Conservation (phyloP, 148 eudicot genomes). For the Chenopodium album region DNA sequence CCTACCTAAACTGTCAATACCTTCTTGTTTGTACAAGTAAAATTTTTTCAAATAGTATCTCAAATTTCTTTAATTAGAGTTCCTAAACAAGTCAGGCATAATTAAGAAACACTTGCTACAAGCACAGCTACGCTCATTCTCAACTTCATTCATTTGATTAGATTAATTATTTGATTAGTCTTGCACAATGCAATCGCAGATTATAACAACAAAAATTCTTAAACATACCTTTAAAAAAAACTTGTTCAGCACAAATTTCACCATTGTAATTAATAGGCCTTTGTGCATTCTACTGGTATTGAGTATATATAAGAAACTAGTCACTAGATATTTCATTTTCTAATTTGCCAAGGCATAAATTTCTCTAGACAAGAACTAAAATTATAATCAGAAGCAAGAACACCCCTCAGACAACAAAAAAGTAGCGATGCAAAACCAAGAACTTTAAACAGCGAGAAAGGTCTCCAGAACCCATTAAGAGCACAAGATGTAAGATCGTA, state of each 20-base stretch:
- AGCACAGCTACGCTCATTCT: background rate
- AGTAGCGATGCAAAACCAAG: background rate
- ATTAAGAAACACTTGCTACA: background rate
- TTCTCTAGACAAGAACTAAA: background rate
- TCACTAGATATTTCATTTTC: background rate
- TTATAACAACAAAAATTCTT: too few relatives aligned
- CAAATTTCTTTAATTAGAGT: too few relatives aligned
- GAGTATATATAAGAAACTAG: background rate
- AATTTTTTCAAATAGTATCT: too few relatives aligned
- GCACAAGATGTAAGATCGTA: background rate
- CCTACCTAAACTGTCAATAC: too few relatives aligned
- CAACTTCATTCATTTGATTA: background rate
- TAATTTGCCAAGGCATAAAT: background rate
- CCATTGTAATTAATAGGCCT: background rate
- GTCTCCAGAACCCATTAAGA: background rate
- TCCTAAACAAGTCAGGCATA: background rate
- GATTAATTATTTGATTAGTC: background rate
- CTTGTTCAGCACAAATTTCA: background rate
- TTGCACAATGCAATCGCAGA: background rate
- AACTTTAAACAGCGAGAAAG: background rate
- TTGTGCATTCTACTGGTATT: background rate
- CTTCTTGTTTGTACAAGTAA: too few relatives aligned
- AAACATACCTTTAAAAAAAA: too few relatives aligned
- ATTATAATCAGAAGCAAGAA: background rate
- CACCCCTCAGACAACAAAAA: background rate